Percentiles rank a stretch among this genome's conserved stretches.
phyloP scores from a whole-genome alignment of 345 rosid genomes.

The Moricandia moricandioides region DNA sequence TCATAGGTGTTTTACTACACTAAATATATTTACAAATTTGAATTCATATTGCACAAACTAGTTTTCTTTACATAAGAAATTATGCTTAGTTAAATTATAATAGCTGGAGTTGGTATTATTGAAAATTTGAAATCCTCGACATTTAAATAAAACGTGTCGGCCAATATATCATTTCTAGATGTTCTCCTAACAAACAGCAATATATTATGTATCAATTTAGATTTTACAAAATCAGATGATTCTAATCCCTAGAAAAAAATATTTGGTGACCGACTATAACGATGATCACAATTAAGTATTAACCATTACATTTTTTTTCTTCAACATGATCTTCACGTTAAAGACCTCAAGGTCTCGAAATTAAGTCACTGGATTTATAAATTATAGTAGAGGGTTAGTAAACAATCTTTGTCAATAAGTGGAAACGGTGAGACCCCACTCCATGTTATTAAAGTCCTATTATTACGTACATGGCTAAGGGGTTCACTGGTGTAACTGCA shows the following conservation, averaged over 20 bases:
- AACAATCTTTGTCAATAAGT: constrained; percentile 17
- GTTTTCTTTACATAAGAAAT: background rate
- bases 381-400: constrained; percentile 5
- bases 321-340: background rate
- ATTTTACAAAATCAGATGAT: background rate
- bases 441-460: background rate
- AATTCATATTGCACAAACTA: background rate
- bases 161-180: background rate
- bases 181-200: background rate
- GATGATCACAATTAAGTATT: background rate
- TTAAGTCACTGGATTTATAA: background rate
- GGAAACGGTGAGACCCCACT: constrained; percentile 9
- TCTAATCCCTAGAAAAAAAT: background rate
- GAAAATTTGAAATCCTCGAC: background rate
- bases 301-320: background rate
- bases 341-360: background rate
- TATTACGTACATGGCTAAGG: background rate
- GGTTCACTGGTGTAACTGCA: too few relatives aligned
- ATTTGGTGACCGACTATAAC: background rate
- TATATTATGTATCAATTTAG: background rate
- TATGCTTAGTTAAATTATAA: background rate
- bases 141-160: constrained; percentile 1
- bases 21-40: background rate
- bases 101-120: background rate
- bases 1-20: background rate